phyloP scores from a whole-genome alignment of 768 basidiomycete genomes.

The Termitomyces sp. region DNA sequence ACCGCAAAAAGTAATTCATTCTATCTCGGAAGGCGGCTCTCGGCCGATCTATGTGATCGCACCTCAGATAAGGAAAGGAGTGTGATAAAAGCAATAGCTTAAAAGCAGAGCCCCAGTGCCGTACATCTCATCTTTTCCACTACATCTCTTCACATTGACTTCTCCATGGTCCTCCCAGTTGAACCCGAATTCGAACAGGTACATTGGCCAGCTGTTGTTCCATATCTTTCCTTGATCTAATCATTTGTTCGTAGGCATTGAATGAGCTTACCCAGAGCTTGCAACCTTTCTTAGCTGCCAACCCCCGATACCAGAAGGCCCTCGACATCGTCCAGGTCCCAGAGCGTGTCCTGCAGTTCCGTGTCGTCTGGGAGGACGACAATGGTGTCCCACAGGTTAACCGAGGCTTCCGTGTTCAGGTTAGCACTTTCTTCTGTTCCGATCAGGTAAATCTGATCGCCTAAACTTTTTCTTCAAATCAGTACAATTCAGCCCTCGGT shows the following conservation, averaged over 20 bases:
- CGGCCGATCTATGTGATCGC: background rate
- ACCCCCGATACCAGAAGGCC: conserved; percentile 66
- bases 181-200: conserved; percentile 74
- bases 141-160: background rate
- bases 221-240: background rate
- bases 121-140: background rate
- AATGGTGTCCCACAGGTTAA: conserved; percentile 62
- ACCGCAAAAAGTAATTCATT: background rate
- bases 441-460: background rate
- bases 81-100: conserved; percentile 1
- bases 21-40: background rate
- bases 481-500: conserved; percentile 77
- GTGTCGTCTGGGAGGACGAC: conserved; percentile 77
- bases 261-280: conserved; percentile 63
- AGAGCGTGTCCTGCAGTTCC: conserved; percentile 61
- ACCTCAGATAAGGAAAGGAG: background rate
- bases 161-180: conserved; percentile 38
- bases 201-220: background rate
- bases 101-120: background rate
- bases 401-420: conserved; percentile 72
- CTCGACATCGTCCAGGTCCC: conserved; percentile 60
- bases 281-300: conserved; percentile 58
- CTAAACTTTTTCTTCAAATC: background rate
- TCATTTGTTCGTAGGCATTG: conserved; percentile 42
- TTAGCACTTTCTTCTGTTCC: conserved; percentile 21